phyloP scores from a whole-genome alignment of 1,284 basidiomycete species.

The Xanthoconium separans region DNA sequence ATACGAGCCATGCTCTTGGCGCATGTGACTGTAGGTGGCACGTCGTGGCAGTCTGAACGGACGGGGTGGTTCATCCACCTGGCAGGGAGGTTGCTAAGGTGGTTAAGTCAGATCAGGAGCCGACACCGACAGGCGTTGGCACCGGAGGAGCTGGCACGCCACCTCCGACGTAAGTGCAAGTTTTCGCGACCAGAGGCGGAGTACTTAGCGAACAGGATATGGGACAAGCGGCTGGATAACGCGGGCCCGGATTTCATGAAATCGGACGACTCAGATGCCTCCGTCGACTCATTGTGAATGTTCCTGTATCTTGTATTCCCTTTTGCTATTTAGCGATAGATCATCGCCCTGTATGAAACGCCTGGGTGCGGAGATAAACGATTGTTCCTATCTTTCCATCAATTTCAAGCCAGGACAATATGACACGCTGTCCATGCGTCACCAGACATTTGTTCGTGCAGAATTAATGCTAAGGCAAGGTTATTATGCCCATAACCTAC shows the following conservation, averaged over 20 bases:
- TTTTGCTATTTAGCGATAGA: slow-evolving; percentile 6
- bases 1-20: slow-evolving; percentile 22
- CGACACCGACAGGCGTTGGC: slow-evolving; percentile 17
- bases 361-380: slow-evolving; percentile 9
- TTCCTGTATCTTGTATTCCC: slow-evolving; percentile 10
- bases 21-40: slow-evolving; percentile 16
- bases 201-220: slow-evolving; percentile 25
- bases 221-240: slow-evolving; percentile 21
- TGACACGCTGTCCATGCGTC: no score
- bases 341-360: slow-evolving; percentile 3
- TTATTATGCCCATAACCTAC: slow-evolving; percentile 17
- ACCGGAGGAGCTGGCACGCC: slow-evolving; percentile 16
- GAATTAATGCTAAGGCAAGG: slow-evolving; percentile 1
- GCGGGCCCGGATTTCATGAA: slow-evolving; percentile 26
- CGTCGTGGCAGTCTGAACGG: slow-evolving; percentile 27
- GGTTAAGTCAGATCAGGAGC: slow-evolving; percentile 15
- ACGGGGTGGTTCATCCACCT: slow-evolving; percentile 24
- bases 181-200: slow-evolving; percentile 22
- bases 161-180: slow-evolving; percentile 24
- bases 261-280: slow-evolving; percentile 19
- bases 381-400: no score
- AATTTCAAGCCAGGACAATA: no score
- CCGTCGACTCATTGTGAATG: slow-evolving; percentile 14
- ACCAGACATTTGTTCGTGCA: background rate
- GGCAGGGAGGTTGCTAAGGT: slow-evolving; percentile 21